Evolutionary conservation across 495 filamentous ascomycete species (phyloP), one percentile per base, ranked within the genome.

Genomic region (Jackrogersella multiformis): DNA sequence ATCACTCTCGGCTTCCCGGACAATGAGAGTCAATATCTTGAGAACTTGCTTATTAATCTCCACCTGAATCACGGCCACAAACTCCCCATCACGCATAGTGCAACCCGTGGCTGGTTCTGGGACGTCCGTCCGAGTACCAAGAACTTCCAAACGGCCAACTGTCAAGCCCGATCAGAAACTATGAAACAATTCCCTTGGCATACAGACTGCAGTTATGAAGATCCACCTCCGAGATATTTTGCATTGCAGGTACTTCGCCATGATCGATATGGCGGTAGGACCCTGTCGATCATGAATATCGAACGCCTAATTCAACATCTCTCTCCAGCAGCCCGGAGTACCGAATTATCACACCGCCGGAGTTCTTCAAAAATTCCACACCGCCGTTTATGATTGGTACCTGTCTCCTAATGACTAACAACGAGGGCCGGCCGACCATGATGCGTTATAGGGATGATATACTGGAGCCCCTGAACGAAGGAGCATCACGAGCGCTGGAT

Each of bases 161-260:
- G 26, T 34, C 24, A 32, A 51, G 46, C 46, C 4, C 9, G 46
- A 10, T 51, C 46, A 34, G 46, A 51, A 32, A 51, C 26, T 13
- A 51, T 32, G 46, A 34, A 32, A 18, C 5, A 32, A 10, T 51
- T 51, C 15, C 46, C 46, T 34, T 51, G 46, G 24, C 28, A 45
- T 24, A 45, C 42, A 12, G 42, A 45, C 24, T 45, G 42, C 20
- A 45, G 42, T 13, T 45, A 23, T 24, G 42, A 45, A 24, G 42
- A 45, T 45, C 42, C 42, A 12, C 42, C 42, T 7, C 42, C 42
- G 9, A 45, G 21, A 12, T 45, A 45, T 12, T 45, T 45, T 24
- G 42, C 42, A 4, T 20, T 45, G 18, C 42, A 45, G 20, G 42
- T 45, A 5, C 42, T 45, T 10, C 42, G n/a, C 2, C 42, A 3